Base-by-base conservation (phyloP, 2,329 filamentous ascomycete species). In the Colletotrichum echinochloae region DNA sequence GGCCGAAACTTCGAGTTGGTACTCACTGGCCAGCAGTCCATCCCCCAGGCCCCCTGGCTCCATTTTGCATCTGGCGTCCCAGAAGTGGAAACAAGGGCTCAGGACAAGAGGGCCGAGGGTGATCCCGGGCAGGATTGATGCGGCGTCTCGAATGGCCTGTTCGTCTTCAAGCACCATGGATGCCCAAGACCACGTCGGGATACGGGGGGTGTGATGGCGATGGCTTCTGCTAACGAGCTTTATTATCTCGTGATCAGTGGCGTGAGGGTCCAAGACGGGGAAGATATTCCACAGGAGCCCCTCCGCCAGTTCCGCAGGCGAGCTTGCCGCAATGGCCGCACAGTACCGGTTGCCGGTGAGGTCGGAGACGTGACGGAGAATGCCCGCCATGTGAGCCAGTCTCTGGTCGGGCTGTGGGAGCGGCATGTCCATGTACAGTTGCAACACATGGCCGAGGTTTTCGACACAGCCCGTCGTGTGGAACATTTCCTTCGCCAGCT, bases 131-230 rank as follows among this genome's bases (percentile, higher is more conserved):
- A 33, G 6, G 1, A 51, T 6, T 9, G 30, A 26, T 2, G 12
- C n/a, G 44, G 57, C 30, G 30, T 9, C 18, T 26, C 20, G 5
- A 37, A 59, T 26, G 6, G 2, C 18, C 9, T 16, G 33, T 3
- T 46, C 18, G 5, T 33, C 41, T 18, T 18, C 37, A 14, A 67
- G 28, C 16, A 62, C 37, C 57, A 67, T 67, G 49, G 65, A 67
- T 28, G 49, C 65, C 65, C 65, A 67, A 16, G 65, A 67, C 65
- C 65, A 67, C 3, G 56, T 62, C 3, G 65, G 65, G n/a, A 67
- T 63, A 11, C n/a, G 26, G n/a, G 18, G 20, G 26, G 44, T 62
- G 28, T 61, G 57, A 62, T 39, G 30, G 2, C 59, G 65, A 18
- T 55, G 54, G 35, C 37, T 44, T 59, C 37, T 46, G 37, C 14